Evolutionary conservation across 1,139 yeast species (phyloP), one percentile per base, ranked within the genome.

Genomic region (Spencermartinsiella ligniputridi): DNA sequence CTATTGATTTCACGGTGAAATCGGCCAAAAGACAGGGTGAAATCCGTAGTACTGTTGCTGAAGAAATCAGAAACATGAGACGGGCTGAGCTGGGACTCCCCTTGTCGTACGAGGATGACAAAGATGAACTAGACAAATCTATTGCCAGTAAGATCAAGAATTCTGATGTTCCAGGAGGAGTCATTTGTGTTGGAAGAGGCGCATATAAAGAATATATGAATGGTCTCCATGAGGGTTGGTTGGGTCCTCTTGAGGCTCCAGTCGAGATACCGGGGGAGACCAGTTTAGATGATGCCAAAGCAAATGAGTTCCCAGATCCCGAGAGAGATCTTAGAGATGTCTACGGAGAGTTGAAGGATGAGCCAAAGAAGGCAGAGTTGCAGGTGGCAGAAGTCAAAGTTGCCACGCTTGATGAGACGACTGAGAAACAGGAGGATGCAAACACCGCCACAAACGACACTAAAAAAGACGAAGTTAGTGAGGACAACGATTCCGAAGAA

Each of bases 151-250:
- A 57, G 40, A 41, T 64, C 30, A 44, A 42, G 13, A 51, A 55
- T 16, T 27, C 32, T 9, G 67, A 68, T 45, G 46, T 45, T 2
- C 55, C 64, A n/a, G 97, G 97, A 17, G 98, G 98, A 40, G 83
- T 89, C 12, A 76, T 94, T 19, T 87, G 97, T 63, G 70, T 94
- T 25, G 99, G 99, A 2, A 75, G 99, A 61, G 98, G 98, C 46
- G 92, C 97, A 0, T 92, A 79, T 64, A 92, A 90, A 63, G 99
- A 94, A 69, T 94, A 87, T 61, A 64, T 94, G 46, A 76, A 78
- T 42, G 99, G 98, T 5, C 64, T 94, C 8, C 97, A 92, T 58
- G 98, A 94, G 67, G 99, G 98, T 6, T 74, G 94, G 61, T 68
- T 94, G 41, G 98, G 98, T 0, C 97, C 97, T 1, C 69, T 90